Conservation (phyloP, 2,329 filamentous ascomycete species). For the Alternaria triticimaculans region DNA sequence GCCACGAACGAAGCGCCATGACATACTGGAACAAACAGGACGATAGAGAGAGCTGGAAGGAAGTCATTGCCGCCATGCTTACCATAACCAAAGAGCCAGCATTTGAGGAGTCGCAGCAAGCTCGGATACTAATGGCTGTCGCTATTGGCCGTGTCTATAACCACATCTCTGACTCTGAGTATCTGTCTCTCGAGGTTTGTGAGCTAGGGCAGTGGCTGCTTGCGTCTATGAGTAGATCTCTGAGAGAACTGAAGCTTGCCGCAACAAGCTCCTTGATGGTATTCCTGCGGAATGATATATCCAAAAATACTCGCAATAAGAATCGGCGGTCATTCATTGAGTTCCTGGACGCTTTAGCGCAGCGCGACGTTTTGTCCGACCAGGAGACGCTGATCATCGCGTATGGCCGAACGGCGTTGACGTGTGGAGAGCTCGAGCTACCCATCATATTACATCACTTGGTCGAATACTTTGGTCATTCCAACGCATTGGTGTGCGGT, state of each 20-base stretch:
- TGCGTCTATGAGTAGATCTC: conserved; percentile 79
- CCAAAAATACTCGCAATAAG: conserved; percentile 57
- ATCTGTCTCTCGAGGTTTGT: conserved; percentile 73
- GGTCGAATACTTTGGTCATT: conserved; percentile 84
- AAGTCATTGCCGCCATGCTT: conserved; percentile 38
- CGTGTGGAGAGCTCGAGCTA: conserved; percentile 80
- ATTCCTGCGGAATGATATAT: conserved; percentile 65
- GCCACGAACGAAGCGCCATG: neutral
- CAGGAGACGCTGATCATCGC: conserved; percentile 86
- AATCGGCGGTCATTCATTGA: conserved; percentile 76
- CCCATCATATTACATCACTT: conserved; percentile 85
- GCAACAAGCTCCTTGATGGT: conserved; percentile 72
- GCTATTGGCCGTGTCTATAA: conserved; percentile 70
- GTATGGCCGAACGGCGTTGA: conserved; percentile 81
- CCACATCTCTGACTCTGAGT: conserved; percentile 66
- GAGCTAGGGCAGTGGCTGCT: conserved; percentile 80
- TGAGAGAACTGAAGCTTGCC: conserved; percentile 83
- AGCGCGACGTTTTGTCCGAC: conserved; percentile 69
- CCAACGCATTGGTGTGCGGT: conserved; percentile 78
- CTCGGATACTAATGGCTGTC: conserved; percentile 42
- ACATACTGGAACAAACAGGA: conserved; percentile 34
- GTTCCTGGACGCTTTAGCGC: conserved; percentile 74
- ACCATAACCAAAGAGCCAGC: conserved; percentile 36
- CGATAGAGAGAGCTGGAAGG: conserved; percentile 40
- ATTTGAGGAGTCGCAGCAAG: conserved; percentile 38